Base-by-base conservation (phyloP, 176 grass and related monocot genomes). In the sorghum (Sorghum bicolor) region DNA sequence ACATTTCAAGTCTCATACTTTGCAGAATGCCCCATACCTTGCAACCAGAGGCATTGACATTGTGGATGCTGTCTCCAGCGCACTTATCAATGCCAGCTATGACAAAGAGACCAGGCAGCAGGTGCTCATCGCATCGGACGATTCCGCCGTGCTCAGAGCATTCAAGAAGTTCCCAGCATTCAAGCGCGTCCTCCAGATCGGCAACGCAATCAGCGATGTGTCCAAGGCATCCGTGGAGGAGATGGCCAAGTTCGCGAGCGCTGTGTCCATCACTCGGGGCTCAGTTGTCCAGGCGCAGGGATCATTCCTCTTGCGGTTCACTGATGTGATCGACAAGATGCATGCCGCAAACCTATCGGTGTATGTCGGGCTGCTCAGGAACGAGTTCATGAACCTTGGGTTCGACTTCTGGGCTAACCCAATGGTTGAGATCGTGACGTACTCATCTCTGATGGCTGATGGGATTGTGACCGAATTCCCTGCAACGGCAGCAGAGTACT, bases 371-470 rank as follows among this genome's bases (percentile, higher is more conserved):
- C 55, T 88, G 71, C 89, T 99, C 76, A 87, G 45, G 75, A 94
- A 99, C 65, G 96, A 99, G 91, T 99, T 92, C 80, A 64, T 85
- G 69, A 78, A 85, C 40, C 86, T 99, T 53, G 89, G 83, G 10
- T 99, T 94, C 20, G 96, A 99, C 78, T 96, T 85, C 89, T 96
- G 79, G 53, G 90, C 93, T 12, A 88, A 99, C 79, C 93, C 96
- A 1, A 85, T 85, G 41, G 55, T 90, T 11, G 96, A 99, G 89
- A 77, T 99, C 19, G 89, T 72, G 19, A 92, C 89, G 1, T 94
- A 90, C 43, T 33, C 81, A 22, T 60, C 82, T 3, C 28, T 94
- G 6, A 79, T 80, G 60, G 87, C 34, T 14, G 93, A 98, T 31
- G 96, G 91, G 1, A 24, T 98, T 8, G 34, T 92, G 6, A 99